These are phyloP conservation scores for Rhododendron williamsianum DNA, from an alignment of 148 eudicot species.

Conservation along the genomic window DNA sequence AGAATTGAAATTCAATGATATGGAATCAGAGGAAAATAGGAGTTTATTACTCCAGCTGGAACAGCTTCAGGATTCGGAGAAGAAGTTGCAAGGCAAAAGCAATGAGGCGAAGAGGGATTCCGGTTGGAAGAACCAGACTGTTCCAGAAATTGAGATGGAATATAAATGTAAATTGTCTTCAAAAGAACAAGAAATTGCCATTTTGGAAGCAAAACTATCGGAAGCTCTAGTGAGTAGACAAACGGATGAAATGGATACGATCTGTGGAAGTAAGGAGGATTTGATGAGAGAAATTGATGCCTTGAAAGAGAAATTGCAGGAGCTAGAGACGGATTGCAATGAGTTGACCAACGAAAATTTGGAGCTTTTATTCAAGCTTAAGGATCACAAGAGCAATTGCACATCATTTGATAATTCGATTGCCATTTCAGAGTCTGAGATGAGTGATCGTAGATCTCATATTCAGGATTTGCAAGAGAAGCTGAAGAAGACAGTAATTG, in stretches of 20 bases:
- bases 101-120: slow-evolving; percentile 37
- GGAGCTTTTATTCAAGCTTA: slow-evolving; percentile 62
- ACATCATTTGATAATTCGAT: slow-evolving; percentile 18
- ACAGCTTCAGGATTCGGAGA: slow-evolving; percentile 51
- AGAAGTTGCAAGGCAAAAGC: slow-evolving; percentile 43
- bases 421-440: slow-evolving; percentile 29
- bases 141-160: slow-evolving; percentile 40
- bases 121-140: slow-evolving; percentile 23
- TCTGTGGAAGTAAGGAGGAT: slow-evolving; percentile 18
- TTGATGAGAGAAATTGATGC: slow-evolving; percentile 37
- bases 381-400: slow-evolving; percentile 32
- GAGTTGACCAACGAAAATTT: slow-evolving; percentile 84
- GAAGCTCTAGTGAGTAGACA: slow-evolving; percentile 20
- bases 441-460: slow-evolving; percentile 27
- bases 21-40: slow-evolving; percentile 27
- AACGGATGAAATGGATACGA: slow-evolving; percentile 18
- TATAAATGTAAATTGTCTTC: slow-evolving; percentile 39
- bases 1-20: slow-evolving; percentile 22
- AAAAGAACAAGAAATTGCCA: slow-evolving; percentile 58
- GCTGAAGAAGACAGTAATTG: slow-evolving; percentile 24
- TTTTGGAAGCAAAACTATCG: slow-evolving; percentile 39
- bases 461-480: slow-evolving; percentile 17
- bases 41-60: slow-evolving; percentile 35
- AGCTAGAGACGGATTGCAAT: slow-evolving; percentile 66
- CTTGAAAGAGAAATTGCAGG: slow-evolving; percentile 53